Conservation (phyloP, 257 asterid genomes). For the Plantago major region DNA sequence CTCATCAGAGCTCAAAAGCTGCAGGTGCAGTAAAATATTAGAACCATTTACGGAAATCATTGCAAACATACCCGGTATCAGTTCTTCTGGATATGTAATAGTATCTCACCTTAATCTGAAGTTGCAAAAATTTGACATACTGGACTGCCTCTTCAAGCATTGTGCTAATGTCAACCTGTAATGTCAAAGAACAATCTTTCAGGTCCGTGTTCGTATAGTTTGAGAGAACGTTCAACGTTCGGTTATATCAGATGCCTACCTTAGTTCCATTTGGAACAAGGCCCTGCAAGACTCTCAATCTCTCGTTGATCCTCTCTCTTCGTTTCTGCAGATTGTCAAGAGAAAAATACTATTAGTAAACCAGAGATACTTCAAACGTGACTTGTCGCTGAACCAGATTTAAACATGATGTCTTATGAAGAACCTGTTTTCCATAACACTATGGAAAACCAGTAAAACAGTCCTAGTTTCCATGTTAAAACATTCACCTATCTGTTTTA, state of each 20-base stretch:
- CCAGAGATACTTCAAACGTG: not conserved
- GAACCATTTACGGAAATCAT: not conserved
- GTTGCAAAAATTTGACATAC: slow-evolving; percentile 52
- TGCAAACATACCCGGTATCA: too few species aligned
- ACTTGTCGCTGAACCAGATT: too few species aligned
- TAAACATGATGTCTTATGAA: too few species aligned
- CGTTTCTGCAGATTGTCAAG: slow-evolving; percentile 32
- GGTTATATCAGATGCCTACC: slow-evolving; percentile 16
- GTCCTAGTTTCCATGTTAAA: too few species aligned
- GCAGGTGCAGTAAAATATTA: slow-evolving; percentile 8
- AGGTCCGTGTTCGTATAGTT: not conserved
- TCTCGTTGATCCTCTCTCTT: slow-evolving; percentile 50
- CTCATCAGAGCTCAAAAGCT: slow-evolving; percentile 69
- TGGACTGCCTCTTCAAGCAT: slow-evolving; percentile 62
- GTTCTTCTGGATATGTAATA: too few species aligned
- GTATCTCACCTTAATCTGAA: slow-evolving; percentile 46
- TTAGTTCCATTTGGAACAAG: slow-evolving; percentile 60
- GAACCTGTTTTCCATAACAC: too few species aligned
- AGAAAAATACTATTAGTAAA: not conserved
- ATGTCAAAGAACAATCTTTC: not conserved
- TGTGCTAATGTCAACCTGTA: slow-evolving; percentile 55
- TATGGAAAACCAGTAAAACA: too few species aligned
- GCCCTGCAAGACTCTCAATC: slow-evolving; percentile 43
- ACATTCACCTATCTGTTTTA: too few species aligned
- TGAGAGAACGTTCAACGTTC: too few species aligned